Percentiles rank a stretch among this genome's conserved stretches.
phyloP scores from a whole-genome alignment of 352 stramenopile genomes.

The Pythium sukuiense region DNA sequence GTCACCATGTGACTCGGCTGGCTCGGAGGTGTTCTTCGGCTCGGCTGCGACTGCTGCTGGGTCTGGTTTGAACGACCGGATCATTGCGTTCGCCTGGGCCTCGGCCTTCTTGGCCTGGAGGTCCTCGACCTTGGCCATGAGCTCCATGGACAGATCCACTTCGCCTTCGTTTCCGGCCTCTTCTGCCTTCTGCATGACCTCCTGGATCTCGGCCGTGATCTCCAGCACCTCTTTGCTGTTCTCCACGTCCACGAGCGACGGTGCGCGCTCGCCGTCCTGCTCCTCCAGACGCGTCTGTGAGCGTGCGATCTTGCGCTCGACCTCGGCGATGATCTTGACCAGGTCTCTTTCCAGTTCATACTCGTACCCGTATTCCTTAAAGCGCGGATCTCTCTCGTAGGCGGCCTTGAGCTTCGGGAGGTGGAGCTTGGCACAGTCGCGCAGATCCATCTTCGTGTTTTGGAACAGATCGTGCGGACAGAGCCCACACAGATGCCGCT shows the following conservation, averaged over 20 bases:
- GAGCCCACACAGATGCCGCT: constrained; percentile 77
- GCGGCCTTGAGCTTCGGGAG: constrained; percentile 60
- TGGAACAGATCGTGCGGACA: constrained; percentile 89
- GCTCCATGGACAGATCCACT: constrained; percentile 51
- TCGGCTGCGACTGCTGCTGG: neutral
- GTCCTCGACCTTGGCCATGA: constrained; percentile 66
- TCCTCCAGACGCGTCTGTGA: constrained; percentile 72
- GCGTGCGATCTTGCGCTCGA: constrained; percentile 81
- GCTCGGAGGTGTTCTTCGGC: neutral
- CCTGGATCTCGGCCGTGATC: constrained; percentile 73
- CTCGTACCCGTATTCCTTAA: constrained; percentile 68
- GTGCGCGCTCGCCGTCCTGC: constrained; percentile 46
- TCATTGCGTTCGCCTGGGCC: constrained; percentile 43
- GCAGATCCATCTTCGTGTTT: constrained; percentile 88
- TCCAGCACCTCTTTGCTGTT: constrained; percentile 67
- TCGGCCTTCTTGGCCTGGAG: constrained; percentile 60
- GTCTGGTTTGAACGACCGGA: constrained; percentile 36
- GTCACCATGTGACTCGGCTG: neutral
- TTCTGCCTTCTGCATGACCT: constrained; percentile 58
- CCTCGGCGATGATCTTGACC: constrained; percentile 53
- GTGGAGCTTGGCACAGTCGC: constrained; percentile 72
- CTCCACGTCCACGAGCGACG: constrained; percentile 50
- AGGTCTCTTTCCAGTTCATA: constrained; percentile 67
- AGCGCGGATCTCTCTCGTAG: constrained; percentile 47
- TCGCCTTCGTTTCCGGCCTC: constrained; percentile 59